Base-by-base conservation (phyloP, 208 protist genomes). In the Crithidia mellificae region DNA sequence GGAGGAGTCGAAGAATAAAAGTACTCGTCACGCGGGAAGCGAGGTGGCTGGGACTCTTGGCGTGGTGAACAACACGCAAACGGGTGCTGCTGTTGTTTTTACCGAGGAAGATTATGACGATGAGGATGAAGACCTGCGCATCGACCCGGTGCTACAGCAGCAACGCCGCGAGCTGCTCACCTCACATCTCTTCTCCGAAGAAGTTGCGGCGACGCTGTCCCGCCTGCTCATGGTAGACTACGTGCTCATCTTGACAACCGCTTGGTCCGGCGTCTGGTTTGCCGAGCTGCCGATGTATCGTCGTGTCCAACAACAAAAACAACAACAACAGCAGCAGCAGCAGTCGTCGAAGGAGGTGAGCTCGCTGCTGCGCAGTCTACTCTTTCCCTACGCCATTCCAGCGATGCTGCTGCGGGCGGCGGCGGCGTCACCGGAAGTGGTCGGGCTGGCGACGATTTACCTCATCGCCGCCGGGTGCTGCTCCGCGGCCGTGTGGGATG, bases 201-300 rank as follows among this genome's bases (percentile, higher is more conserved):
- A 86, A 19, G 77, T 72, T 9, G 63, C 83, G 17, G 78, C 73
- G n/a, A 62, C 72, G 36, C 72, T 91, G 19, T 79, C 81, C 25
- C 79, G 78, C 17, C 77, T 93, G 34, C 77, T 89, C 11, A 44
- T 88, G 14, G 71, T 85, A 12, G 84, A 93, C 49, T 47, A 79
- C 46, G 24, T 32, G 25, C 39, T 80, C 15, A 41, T 87, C 22
- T 41, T 57, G 25, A 54, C 57, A 34, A 32, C 41, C 38, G 72
- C 67, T 53, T 82, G 78, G 79, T 50, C 50, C 9, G 54, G 72
- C 19, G 67, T 92, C 72, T 86, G 87, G 72, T 41, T 81, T 51
- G 22, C n/a, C 2, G 34, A 61, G 6, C 25, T 74, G 1, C 34
- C 70, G 4, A 27, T 46, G 6, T n/a, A 69, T 1, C 34, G n/a